Evolutionary conservation across 345 rosid genomes (phyloP), one percentile per base, ranked within the genome.

Genomic region (Gossypium herbaceum): DNA sequence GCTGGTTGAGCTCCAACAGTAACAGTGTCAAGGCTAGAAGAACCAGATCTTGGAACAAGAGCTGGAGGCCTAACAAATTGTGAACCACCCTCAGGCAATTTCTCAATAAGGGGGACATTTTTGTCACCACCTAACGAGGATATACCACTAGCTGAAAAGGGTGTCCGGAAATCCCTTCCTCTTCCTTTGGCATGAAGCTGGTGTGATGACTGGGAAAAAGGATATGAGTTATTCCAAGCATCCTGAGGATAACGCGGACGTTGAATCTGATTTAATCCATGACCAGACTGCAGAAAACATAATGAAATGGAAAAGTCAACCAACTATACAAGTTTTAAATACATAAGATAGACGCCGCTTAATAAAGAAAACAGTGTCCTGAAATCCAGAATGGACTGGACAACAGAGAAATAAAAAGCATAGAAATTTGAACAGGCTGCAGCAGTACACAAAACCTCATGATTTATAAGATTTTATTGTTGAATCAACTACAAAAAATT

Each of bases 221-320:
- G 79, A 60, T 78, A 80, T 3, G 83, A 75, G 66, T 80, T 68
- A 78, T 76, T 87, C 92, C 88, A 77, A 62, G 81, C 75, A 71
- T 88, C 94, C 78, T 68, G 85, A 81, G 84, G 75, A 77, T 84
- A 77, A 17, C 10, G 72, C 52, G 88, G 73, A 50, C 76, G 83
- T 61, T 60, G 39, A 57, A 69, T 76, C 65, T 78, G 86, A 76
- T 71, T 72, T 29, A 76, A 77, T 76, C 88, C 82, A 69, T 72
- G 82, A 45, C 77, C 85, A 57, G 86, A 63, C 91, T 88, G 91
- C 86, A 81, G 24, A 43, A 82, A 81, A 73, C 74, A 76, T 52
- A 66, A 17, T 9, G 52, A 29, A 73, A 66, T 16, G 7, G 8
- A 78, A 19, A 50, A n/a, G 11, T 62, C 76, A 5, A n/a, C 34